phyloP scores from a whole-genome alignment of 192 early-diverging fungal genomes.

The Coemansia sp. region DNA sequence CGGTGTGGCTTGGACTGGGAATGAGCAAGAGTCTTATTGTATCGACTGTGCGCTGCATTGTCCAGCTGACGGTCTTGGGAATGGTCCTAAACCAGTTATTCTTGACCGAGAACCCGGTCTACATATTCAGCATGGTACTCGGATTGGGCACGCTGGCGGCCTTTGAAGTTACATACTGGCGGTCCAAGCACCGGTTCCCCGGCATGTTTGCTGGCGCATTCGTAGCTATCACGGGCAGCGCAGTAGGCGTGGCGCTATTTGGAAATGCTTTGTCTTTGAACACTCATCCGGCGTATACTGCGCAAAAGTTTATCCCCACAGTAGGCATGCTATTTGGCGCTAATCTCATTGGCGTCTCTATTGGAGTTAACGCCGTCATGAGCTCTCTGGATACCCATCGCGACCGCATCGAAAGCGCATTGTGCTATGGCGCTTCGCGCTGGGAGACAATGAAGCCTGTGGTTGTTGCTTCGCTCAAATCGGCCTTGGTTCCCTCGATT shows the following conservation, averaged over 20 bases:
- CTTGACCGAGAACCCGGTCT: conserved; percentile 59
- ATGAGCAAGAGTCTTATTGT: conserved; percentile 70
- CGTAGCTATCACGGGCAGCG: conserved; percentile 44
- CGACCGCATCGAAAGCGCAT: conserved; percentile 60
- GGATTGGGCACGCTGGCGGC: conserved; percentile 65
- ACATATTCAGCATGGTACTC: conserved; percentile 64
- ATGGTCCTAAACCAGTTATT: conserved; percentile 71
- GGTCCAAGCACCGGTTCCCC: conserved; percentile 67
- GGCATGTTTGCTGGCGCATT: conserved; percentile 69
- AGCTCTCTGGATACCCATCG: conserved; percentile 61
- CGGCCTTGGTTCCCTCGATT: conserved; percentile 79
- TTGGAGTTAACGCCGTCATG: conserved; percentile 66
- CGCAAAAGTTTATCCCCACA: conserved; percentile 83
- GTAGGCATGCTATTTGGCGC: conserved; percentile 90
- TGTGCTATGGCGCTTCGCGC: conserved; percentile 77
- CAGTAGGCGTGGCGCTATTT: conserved; percentile 25
- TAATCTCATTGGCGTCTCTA: conserved; percentile 70
- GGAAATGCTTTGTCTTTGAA: conserved; percentile 65
- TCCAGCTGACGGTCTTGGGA: conserved; percentile 78
- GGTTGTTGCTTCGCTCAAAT: conserved; percentile 69
- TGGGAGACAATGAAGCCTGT: conserved; percentile 82
- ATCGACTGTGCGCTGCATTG: conserved; percentile 69
- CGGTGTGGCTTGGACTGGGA: conserved; percentile 66
- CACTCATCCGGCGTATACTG: conserved; percentile 68
- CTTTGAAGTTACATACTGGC: conserved; percentile 71